Evolutionary conservation across 75 land plant species (phyloP).

Genomic region (Selaginella tamariscina): DNA sequence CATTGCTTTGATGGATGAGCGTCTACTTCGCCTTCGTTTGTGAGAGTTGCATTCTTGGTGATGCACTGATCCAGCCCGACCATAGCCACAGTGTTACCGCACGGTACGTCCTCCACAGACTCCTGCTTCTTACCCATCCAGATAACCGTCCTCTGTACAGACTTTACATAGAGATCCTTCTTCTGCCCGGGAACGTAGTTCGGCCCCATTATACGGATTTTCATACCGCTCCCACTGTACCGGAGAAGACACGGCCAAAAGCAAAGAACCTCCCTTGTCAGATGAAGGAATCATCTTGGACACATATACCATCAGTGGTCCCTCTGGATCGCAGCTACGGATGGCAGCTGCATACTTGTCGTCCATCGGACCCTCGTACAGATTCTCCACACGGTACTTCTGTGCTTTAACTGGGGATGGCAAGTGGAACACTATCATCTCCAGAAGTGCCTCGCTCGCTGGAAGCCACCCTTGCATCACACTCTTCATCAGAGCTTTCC

Average conservation of each 20-base stretch:
- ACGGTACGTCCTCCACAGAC: conserved; percentile 71
- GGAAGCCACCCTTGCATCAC: conserved; percentile 87
- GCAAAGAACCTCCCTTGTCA: conserved; percentile 51
- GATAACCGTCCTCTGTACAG: conserved; percentile 77
- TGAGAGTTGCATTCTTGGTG: conserved; percentile 70
- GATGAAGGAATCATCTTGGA: conserved; percentile 89
- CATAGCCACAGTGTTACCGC: conserved; percentile 80
- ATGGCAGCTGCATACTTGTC: conserved; percentile 56
- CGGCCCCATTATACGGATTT: conserved; percentile 59
- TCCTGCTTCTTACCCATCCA: conserved; percentile 83
- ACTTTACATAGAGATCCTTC: conserved; percentile 60
- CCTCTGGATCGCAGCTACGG: conserved; percentile 39
- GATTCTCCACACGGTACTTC: conserved; percentile 70
- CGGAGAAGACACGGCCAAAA: conserved; percentile 38
- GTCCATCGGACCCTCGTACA: conserved; percentile 70
- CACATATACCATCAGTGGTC: conserved; percentile 56
- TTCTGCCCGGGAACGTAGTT: conserved; percentile 59
- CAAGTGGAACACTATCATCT: conserved; percentile 79
- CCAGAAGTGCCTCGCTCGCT: conserved; percentile 56
- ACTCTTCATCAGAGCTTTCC: conserved; percentile 70
- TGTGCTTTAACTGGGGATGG: conserved; percentile 71
- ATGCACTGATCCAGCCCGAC: conserved; percentile 67
- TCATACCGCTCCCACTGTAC: conserved; percentile 21
- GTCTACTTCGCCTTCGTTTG: conserved; percentile 60
- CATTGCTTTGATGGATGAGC: conserved; percentile 75